Evolutionary conservation across 2,329 filamentous ascomycete genomes (phyloP).

Genomic region (Hymenoscyphus occultus): DNA sequence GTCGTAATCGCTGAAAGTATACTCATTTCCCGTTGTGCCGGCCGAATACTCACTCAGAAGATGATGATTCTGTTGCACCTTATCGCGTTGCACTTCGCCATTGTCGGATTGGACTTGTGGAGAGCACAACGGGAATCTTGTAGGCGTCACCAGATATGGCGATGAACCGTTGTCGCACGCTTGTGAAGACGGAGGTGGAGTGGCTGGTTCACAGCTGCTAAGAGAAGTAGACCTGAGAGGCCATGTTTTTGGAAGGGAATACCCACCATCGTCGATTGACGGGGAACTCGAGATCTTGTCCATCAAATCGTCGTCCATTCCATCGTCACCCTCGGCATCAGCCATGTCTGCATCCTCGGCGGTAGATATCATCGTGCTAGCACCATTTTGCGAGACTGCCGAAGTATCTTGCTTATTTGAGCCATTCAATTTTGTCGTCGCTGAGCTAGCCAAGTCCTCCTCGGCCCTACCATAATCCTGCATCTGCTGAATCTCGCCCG

Average conservation of each 20-base stretch:
- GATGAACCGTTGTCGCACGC: constrained; percentile 37
- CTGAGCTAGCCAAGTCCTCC: constrained; percentile 42
- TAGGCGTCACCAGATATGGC: constrained; percentile 32
- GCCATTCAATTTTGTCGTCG: constrained; percentile 41
- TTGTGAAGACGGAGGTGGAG: constrained; percentile 31
- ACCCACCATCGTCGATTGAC: constrained; percentile 99
- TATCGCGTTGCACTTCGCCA: constrained; percentile 26
- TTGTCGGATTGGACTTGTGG: constrained; percentile 25
- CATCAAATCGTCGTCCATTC: constrained; percentile 86
- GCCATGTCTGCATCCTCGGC: constrained; percentile 62
- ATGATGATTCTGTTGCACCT: constrained; percentile 40
- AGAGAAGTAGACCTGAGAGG: constrained; percentile 33
- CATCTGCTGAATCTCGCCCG: constrained; percentile 31
- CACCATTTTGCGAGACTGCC: constrained; percentile 59
- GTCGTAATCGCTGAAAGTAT: constrained; percentile 52
- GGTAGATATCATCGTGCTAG: constrained; percentile 44
- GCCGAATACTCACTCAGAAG: constrained; percentile 47
- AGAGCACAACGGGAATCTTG: constrained; percentile 29
- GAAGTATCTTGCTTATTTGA: constrained; percentile 48
- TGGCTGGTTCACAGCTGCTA: constrained; percentile 16
- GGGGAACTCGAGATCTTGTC: constrained; percentile 98
- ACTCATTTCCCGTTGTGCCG: constrained; percentile 25
- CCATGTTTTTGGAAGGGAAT: constrained; percentile 37
- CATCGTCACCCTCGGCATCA: constrained; percentile 67
- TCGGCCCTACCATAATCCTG: constrained; percentile 40